Base-by-base conservation (phyloP, 2,329 filamentous ascomycete species). In the Pseudopyricularia javanii region DNA sequence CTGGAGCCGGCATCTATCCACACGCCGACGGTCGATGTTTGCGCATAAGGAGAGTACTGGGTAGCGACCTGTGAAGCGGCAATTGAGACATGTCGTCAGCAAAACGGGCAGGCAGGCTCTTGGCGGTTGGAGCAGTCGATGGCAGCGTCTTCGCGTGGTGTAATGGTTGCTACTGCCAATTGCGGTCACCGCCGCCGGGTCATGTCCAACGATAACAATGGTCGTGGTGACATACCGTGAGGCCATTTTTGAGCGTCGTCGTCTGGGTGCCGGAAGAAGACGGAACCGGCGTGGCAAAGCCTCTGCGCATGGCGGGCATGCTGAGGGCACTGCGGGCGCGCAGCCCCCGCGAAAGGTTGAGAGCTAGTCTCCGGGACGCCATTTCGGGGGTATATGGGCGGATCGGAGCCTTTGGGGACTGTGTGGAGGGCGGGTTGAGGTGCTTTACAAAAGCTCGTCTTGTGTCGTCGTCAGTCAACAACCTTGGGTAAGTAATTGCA, bases 1-100 rank as follows among this genome's bases (percentile, higher is more conserved):
- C 93, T 83, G 73, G 90, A 96, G 70, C 93, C 93, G 70, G 94
- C 91, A 75, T 98, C 94, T 71, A 98, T 98, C 91, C 93, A 98
- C 61, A 98, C 89, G 70, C 93, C 93, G 65, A 97, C 91, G 53
- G 91, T 97, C 65, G 91, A 95, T 57, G 93, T 97, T 79, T 97
- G 91, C 66, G 91, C 91, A 80, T 90, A 97, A 64, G 91, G 93
- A 59, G 91, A 96, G 78, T 97, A 87, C 73, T 98, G 91, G 64
- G 93, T 95, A 62, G 93, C 93, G 70, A 98, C 90, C 91, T 97
- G 69, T 54, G 56, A 49, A 50, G 56, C 57, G 58, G 26, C 45
- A 54, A 14, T 34, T 34, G 32, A 33, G 14, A 20, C 14, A 20
- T 24, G 3, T 15, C 22, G 32, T 50, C 48, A 35, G 32, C 35